Evolutionary conservation across 805 yeast species (phyloP).

Genomic region (Wickerhamiella hasegawae): DNA sequence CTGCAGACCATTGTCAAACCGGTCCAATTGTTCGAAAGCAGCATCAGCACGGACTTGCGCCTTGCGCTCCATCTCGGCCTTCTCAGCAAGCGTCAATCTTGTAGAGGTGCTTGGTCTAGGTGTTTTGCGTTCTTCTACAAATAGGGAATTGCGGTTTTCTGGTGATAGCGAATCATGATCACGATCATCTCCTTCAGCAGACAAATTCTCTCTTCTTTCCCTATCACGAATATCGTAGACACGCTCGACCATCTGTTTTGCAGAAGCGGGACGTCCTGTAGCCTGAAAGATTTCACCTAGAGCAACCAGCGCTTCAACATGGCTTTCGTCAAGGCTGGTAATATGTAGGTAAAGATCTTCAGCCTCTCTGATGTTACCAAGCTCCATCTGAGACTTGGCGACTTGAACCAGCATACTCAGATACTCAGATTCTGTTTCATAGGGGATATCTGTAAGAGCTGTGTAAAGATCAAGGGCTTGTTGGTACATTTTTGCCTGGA

Average conservation of each 20-base stretch:
- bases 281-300: slow-evolving; percentile 65
- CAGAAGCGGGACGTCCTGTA: slow-evolving; percentile 18
- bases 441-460: slow-evolving; percentile 33
- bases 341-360: slow-evolving; percentile 16
- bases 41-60: slow-evolving; percentile 31
- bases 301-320: slow-evolving; percentile 58
- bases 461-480: slow-evolving; percentile 58
- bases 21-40: slow-evolving; percentile 29
- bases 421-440: slow-evolving; percentile 13
- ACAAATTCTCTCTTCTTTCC: neutral
- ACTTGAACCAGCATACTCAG: slow-evolving; percentile 33
- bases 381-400: slow-evolving; percentile 64
- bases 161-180: neutral
- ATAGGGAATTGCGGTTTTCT: neutral
- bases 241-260: slow-evolving; percentile 18
- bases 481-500: slow-evolving; percentile 49
- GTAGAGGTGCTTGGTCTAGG: neutral
- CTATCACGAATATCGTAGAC: slow-evolving; percentile 14
- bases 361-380: slow-evolving; percentile 32
- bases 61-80: slow-evolving; percentile 31
- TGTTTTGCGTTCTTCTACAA: neutral
- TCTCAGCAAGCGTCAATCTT: slow-evolving; percentile 11
- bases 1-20: slow-evolving; percentile 34
- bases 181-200: neutral
- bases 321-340: slow-evolving; percentile 22